phyloP scores from a whole-genome alignment of 129 eudicot genomes.

The Logfia minima region DNA sequence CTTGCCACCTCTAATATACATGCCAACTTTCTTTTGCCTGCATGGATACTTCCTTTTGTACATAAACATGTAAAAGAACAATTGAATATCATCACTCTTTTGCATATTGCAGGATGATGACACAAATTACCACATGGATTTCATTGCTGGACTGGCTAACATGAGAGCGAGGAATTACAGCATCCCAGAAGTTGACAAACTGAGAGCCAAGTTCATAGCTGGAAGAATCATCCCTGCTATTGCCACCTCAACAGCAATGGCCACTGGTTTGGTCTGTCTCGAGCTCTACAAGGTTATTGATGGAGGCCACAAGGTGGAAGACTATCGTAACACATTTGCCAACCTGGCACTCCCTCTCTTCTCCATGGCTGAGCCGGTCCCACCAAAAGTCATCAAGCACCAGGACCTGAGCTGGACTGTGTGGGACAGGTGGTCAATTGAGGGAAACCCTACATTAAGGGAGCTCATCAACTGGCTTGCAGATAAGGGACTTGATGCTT shows the following conservation, averaged over 20 bases:
- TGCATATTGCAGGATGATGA: slow-evolving; percentile 46
- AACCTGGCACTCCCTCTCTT: slow-evolving; percentile 83
- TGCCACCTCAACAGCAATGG: slow-evolving; percentile 89
- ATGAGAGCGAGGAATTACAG: slow-evolving; percentile 88
- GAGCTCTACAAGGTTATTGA: slow-evolving; percentile 80
- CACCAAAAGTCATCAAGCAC: slow-evolving; percentile 68
- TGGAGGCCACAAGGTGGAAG: slow-evolving; percentile 84
- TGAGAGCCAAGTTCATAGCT: slow-evolving; percentile 84
- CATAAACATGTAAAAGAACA: background rate
- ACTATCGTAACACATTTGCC: slow-evolving; percentile 86
- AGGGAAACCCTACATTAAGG: slow-evolving; percentile 64
- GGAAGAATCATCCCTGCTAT: slow-evolving; percentile 93
- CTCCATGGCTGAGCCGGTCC: slow-evolving; percentile 88
- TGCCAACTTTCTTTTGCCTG: background rate
- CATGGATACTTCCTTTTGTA: background rate
- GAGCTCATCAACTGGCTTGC: slow-evolving; percentile 72
- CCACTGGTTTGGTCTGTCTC: slow-evolving; percentile 62
- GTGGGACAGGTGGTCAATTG: slow-evolving; percentile 83
- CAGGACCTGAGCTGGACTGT: slow-evolving; percentile 82
- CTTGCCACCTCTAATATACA: background rate
- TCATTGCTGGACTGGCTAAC: slow-evolving; percentile 80
- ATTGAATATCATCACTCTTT: background rate
- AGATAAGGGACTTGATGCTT: slow-evolving; percentile 72
- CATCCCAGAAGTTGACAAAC: slow-evolving; percentile 84
- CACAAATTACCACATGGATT: slow-evolving; percentile 51